Evolutionary conservation across 2,329 filamentous ascomycete genomes (phyloP).

Genomic region (Chaetothyriales sp.): DNA sequence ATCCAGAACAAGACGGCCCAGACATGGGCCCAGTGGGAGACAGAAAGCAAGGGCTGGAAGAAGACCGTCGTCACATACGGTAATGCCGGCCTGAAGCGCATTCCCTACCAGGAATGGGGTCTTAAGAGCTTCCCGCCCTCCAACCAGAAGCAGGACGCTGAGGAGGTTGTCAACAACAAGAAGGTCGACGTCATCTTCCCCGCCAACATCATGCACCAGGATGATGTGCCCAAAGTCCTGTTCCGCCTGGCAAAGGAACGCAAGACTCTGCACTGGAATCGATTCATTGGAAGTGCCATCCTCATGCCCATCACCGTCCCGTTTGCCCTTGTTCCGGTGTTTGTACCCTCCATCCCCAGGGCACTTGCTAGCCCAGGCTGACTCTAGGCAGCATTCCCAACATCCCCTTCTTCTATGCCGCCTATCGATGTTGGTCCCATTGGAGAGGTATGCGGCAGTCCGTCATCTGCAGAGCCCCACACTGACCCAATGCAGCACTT

Average conservation of each 20-base stretch:
- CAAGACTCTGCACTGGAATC: constrained; percentile 60
- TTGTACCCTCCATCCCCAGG: constrained; percentile 26
- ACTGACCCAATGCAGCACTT: constrained; percentile 40
- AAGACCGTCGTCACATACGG: constrained; percentile 73
- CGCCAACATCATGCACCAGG: constrained; percentile 49
- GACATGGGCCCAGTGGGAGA: constrained; percentile 79
- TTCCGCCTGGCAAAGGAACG: constrained; percentile 63
- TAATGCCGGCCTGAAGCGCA: constrained; percentile 69
- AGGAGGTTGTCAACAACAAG: constrained; percentile 49
- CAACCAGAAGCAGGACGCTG: constrained; percentile 50
- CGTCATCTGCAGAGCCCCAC: constrained; percentile 13
- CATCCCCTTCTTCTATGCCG: constrained; percentile 90
- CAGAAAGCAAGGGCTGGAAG: constrained; percentile 74
- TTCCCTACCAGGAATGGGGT: constrained; percentile 95
- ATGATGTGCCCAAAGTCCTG: constrained; percentile 53
- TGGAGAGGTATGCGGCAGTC: constrained; percentile 47
- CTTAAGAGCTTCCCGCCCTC: constrained; percentile 86
- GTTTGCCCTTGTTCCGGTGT: constrained; percentile 75
- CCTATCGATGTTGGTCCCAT: constrained; percentile 80
- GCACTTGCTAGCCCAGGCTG: constrained; percentile 6
- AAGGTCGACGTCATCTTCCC: constrained; percentile 69
- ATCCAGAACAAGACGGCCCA: constrained; percentile 56
- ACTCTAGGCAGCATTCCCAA: constrained; percentile 58
- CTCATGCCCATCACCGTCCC: constrained; percentile 75
- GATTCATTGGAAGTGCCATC: constrained; percentile 66